Percentiles rank a stretch among this genome's conserved stretches.
Conservation (phyloP, 805 yeast genomes). For the Blastobotrys muscicola region DNA sequence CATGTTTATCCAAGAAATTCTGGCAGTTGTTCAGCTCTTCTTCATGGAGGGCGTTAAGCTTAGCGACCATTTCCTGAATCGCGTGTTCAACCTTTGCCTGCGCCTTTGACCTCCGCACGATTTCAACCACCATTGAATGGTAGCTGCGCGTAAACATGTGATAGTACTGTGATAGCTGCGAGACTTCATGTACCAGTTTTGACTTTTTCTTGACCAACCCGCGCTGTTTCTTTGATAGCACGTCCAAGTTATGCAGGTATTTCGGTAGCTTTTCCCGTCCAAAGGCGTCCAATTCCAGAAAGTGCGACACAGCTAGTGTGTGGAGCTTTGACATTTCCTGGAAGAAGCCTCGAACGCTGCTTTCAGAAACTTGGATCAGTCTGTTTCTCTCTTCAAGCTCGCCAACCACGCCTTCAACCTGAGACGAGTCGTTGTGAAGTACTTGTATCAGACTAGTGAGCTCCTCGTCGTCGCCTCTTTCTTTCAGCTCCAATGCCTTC, state of each 20-base stretch:
- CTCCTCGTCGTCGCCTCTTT: constrained; percentile 30
- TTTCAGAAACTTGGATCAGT: constrained; percentile 12
- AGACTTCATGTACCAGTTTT: constrained; percentile 27
- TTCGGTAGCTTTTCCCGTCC: constrained; percentile 11
- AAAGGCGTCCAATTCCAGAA: constrained; percentile 14
- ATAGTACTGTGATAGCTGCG: constrained; percentile 40
- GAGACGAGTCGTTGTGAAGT: constrained; percentile 29
- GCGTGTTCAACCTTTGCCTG: constrained; percentile 34
- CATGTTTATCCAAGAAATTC: constrained; percentile 38
- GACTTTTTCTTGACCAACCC: constrained; percentile 20
- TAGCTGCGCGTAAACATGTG: constrained; percentile 43
- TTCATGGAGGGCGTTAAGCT: constrained; percentile 31
- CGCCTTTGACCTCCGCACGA: constrained; percentile 39
- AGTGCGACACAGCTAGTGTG: constrained; percentile 12
- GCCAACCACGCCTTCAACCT: constrained; percentile 24
- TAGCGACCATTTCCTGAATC: constrained; percentile 33
- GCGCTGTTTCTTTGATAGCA: constrained; percentile 15
- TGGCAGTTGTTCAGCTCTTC: constrained; percentile 38
- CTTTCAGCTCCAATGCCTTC: constrained; percentile 36
- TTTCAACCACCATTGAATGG: constrained; percentile 41
- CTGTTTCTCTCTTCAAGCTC: constrained; percentile 17
- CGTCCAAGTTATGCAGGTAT: constrained; percentile 16
- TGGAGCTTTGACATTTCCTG: constrained; percentile 21
- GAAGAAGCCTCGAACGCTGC: constrained; percentile 14
- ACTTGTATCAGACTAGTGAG: constrained; percentile 50